These are phyloP conservation scores for Irpex sp. DNA, from an alignment of 1,284 basidiomycete species.

Conservation along the genomic window DNA sequence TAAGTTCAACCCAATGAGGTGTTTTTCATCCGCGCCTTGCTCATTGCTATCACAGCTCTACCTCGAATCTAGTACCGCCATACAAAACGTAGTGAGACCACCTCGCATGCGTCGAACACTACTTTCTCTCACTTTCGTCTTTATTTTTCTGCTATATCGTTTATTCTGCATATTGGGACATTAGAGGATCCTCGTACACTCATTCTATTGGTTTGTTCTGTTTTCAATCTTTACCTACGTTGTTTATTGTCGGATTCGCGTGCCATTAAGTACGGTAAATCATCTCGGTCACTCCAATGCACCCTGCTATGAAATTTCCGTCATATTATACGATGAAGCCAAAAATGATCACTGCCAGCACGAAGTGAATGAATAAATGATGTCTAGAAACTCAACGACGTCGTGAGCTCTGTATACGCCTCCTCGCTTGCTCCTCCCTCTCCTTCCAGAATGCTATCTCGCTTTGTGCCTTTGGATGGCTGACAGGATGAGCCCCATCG, in stretches of 20 bases:
- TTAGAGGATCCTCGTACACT: conserved; percentile 6
- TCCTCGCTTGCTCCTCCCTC: conserved; percentile 51
- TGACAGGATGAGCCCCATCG: conserved; percentile 33
- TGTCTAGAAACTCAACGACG: conserved; percentile 14
- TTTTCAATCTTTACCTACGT: background rate
- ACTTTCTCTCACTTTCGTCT: background rate
- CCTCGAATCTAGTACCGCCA: conserved; percentile 24
- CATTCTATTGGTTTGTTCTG: conserved; percentile 4
- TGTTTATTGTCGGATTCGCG: background rate
- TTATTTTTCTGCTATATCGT: background rate
- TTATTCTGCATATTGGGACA: conserved; percentile 5
- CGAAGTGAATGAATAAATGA: too few species aligned
- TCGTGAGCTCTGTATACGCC: conserved; percentile 34
- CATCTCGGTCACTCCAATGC: too few species aligned
- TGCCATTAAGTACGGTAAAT: too few species aligned
- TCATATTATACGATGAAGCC: too few species aligned
- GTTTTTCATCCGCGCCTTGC: background rate
- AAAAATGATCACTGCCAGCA: too few species aligned
- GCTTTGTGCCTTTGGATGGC: conserved; percentile 52
- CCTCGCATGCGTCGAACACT: too few species aligned
- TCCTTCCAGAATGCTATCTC: conserved; percentile 60
- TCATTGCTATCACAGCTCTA: background rate
- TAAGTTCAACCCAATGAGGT: conserved; percentile 16
- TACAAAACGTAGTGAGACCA: conserved; percentile 18
- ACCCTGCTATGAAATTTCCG: too few species aligned